These are phyloP conservation scores for Trematosphaeria pertusa DNA, from an alignment of 2,329 filamentous ascomycete species.

Conservation along the genomic window DNA sequence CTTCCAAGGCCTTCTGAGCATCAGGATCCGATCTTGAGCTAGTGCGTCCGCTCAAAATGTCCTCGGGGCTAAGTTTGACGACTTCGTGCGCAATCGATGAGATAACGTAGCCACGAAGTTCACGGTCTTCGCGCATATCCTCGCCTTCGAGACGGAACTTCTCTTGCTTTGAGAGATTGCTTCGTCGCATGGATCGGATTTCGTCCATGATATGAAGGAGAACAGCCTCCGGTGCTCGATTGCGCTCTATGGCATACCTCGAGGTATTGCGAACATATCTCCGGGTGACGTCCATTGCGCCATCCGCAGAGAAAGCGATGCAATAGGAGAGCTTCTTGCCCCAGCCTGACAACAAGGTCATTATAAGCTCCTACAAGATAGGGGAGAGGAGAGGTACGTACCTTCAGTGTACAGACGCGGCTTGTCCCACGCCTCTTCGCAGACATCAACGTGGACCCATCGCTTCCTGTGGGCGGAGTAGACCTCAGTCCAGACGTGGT, in stretches of 20 bases:
- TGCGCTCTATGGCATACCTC: slow-evolving; percentile 76
- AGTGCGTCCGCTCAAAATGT: slow-evolving; percentile 39
- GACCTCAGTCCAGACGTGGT: slow-evolving; percentile 97
- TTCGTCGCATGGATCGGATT: slow-evolving; percentile 82
- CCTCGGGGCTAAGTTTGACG: slow-evolving; percentile 67
- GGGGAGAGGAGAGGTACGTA: slow-evolving; percentile 46
- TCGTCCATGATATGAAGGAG: slow-evolving; percentile 91
- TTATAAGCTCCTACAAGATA: slow-evolving; percentile 6
- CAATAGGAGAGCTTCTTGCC: slow-evolving; percentile 96
- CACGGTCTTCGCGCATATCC: slow-evolving; percentile 75
- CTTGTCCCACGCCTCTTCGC: slow-evolving; percentile 95
- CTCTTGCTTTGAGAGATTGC: slow-evolving; percentile 85
- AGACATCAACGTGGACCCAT: slow-evolving; percentile 97
- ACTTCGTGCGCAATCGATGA: slow-evolving; percentile 76
- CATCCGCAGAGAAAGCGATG: slow-evolving; percentile 94
- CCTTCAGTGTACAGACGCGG: slow-evolving; percentile 89
- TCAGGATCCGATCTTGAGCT: slow-evolving; percentile 50
- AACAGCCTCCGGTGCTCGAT: slow-evolving; percentile 84
- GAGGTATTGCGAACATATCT: slow-evolving; percentile 73
- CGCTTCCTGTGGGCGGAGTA: slow-evolving; percentile 92
- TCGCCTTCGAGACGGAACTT: slow-evolving; percentile 82
- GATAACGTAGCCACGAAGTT: slow-evolving; percentile 77
- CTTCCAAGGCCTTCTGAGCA: slow-evolving; percentile 56
- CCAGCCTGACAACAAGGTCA: slow-evolving; percentile 67
- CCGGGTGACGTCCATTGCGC: slow-evolving; percentile 71